Percentiles rank a stretch among this genome's conserved stretches.
phyloP scores from a whole-genome alignment of 2,329 filamentous ascomycete genomes.

The Hyphodiscus sp. region DNA sequence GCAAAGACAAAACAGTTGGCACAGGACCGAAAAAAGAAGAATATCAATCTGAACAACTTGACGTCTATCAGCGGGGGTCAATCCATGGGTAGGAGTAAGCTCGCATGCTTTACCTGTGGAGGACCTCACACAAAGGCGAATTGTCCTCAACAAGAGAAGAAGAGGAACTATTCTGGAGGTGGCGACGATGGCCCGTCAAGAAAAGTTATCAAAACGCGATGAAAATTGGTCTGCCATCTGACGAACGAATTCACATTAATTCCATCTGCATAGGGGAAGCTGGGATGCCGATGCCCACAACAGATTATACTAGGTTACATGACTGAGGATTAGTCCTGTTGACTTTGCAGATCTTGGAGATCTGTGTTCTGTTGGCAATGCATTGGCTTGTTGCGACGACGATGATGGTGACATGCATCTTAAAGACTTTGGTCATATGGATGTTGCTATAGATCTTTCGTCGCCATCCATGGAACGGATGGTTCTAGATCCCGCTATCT shows the following conservation, averaged over 20 bases:
- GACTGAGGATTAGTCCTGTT: too few species aligned
- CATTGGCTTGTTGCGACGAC: too few species aligned
- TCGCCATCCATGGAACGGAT: too few species aligned
- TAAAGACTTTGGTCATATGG: too few species aligned
- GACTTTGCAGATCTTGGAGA: too few species aligned
- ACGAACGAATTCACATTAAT: neutral
- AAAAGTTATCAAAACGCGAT: constrained; percentile 7
- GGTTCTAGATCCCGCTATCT: too few species aligned
- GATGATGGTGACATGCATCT: too few species aligned
- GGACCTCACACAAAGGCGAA: constrained; percentile 50
- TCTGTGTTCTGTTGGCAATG: too few species aligned
- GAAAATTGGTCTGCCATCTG: neutral
- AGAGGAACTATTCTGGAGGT: constrained; percentile 20
- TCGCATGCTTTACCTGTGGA: constrained; percentile 53
- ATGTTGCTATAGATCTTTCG: too few species aligned
- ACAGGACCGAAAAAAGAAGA: constrained; percentile 56
- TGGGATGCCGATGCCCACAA: neutral
- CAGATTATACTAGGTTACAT: too few species aligned
- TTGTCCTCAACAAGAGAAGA: constrained; percentile 38
- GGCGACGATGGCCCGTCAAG: constrained; percentile 19
- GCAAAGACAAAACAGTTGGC: constrained; percentile 45
- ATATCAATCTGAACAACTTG: constrained; percentile 58
- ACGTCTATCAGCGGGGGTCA: constrained; percentile 51
- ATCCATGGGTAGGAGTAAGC: constrained; percentile 20
- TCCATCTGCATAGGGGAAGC: neutral